Evolutionary conservation across 2,329 filamentous ascomycete species (phyloP).

Genomic region (Fusarium albidum): DNA sequence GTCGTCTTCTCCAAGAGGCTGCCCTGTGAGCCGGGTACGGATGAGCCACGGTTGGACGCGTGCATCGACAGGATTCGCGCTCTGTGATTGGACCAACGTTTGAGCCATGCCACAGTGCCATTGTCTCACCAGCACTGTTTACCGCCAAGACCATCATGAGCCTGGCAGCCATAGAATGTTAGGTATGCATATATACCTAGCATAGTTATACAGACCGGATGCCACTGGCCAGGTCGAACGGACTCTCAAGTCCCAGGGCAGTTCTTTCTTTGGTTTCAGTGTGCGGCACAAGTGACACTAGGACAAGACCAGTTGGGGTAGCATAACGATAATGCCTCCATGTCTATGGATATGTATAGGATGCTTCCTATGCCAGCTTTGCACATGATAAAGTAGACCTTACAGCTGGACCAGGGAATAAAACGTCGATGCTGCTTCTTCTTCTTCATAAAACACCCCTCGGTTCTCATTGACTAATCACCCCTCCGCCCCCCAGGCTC

Average conservation of each 20-base stretch:
- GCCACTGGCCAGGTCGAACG: background rate
- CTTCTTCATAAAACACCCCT: background rate
- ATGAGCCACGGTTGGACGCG: slow-evolving; percentile 42
- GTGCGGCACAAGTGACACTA: too few relatives aligned
- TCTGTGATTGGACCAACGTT: slow-evolving; percentile 40
- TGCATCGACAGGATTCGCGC: slow-evolving; percentile 21
- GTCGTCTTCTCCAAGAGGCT: slow-evolving; percentile 28
- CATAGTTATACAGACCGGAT: background rate
- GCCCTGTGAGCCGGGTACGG: slow-evolving; percentile 13
- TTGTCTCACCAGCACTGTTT: slow-evolving; percentile 24
- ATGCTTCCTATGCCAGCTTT: slow-evolving; percentile 5
- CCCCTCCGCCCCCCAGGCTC: too few relatives aligned
- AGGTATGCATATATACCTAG: too few relatives aligned
- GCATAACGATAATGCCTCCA: background rate
- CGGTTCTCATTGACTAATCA: slow-evolving; percentile 7
- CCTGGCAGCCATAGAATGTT: too few relatives aligned
- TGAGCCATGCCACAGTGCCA: slow-evolving; percentile 1
- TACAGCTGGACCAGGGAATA: slow-evolving; percentile 8
- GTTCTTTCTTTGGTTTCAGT: too few relatives aligned
- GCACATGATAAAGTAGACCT: slow-evolving; percentile 5
- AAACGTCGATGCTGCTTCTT: slow-evolving; percentile 2
- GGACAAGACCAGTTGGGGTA: background rate
- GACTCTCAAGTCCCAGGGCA: too few relatives aligned
- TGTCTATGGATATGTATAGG: slow-evolving; percentile 12
- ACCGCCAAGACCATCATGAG: background rate